Evolutionary conservation across 108 stramenopile species (phyloP).

Genomic region (Skeletonema grethae): DNA sequence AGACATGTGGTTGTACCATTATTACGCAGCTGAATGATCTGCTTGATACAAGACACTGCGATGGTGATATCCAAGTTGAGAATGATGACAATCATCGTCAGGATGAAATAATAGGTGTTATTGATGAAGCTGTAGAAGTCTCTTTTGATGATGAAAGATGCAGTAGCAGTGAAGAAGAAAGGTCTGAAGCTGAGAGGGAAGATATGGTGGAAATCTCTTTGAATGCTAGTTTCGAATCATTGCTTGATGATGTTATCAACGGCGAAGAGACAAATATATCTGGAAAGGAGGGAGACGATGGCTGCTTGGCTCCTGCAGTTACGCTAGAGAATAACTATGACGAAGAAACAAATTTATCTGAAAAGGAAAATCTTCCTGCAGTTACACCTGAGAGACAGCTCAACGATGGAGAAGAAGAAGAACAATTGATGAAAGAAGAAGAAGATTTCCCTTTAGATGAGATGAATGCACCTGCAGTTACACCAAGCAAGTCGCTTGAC

Average conservation of each 20-base stretch:
- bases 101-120: not conserved
- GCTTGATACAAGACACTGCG: not conserved
- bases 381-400: not conserved
- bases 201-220: no score
- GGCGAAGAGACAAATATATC: no score
- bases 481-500: not conserved
- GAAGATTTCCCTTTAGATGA: not conserved
- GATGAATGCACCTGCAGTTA: not conserved
- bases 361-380: no score
- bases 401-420: not conserved
- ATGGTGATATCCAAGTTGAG: constrained; percentile 11
- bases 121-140: not conserved
- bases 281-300: no score
- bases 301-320: no score
- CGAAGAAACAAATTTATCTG: no score
- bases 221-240: no score
- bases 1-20: not conserved
- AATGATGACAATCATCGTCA: not conserved
- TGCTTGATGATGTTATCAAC: no score
- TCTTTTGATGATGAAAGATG: not conserved
- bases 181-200: no score
- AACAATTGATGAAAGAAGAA: not conserved
- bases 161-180: not conserved
- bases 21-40: not conserved
- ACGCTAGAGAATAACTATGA: no score